Percentiles rank a stretch among this genome's conserved stretches.
These are phyloP conservation scores for Ceriops zippeliana DNA, from an alignment of 345 rosid genomes.

Conservation along the genomic window DNA sequence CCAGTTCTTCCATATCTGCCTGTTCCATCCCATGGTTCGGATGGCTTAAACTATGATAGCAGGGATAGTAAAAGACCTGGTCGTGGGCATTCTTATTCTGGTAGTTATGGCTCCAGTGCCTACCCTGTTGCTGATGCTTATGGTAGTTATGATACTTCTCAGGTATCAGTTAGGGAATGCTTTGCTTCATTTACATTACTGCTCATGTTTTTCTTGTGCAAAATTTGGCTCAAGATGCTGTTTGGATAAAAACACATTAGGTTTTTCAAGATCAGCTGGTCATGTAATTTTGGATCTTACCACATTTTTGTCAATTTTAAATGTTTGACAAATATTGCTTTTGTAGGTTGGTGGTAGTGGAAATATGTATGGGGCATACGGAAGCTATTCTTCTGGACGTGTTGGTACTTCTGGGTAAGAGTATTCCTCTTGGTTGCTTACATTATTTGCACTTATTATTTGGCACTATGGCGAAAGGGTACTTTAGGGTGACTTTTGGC, in stretches of 20 bases:
- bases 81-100: constrained; percentile 69
- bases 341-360: constrained; percentile 68
- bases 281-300: background rate
- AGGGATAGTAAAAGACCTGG: constrained; percentile 78
- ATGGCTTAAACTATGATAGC: constrained; percentile 47
- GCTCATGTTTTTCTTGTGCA: background rate
- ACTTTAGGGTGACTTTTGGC: background rate
- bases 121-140: constrained; percentile 51
- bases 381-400: constrained; percentile 80
- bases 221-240: background rate
- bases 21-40: constrained; percentile 61
- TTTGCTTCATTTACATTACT: background rate
- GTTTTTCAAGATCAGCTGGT: background rate
- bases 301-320: background rate
- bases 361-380: constrained; percentile 78
- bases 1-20: constrained; percentile 91
- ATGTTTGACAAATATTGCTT: constrained; percentile 11
- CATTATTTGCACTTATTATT: background rate
- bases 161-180: constrained; percentile 34
- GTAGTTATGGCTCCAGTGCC: constrained; percentile 71
- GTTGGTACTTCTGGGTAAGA: constrained; percentile 77
- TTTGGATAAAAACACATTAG: background rate
- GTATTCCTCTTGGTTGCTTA: constrained; percentile 1
- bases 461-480: background rate
- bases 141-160: constrained; percentile 71